These are phyloP conservation scores for Ganoderma sp. DNA, from an alignment of 1,284 basidiomycete species.

Conservation along the genomic window DNA sequence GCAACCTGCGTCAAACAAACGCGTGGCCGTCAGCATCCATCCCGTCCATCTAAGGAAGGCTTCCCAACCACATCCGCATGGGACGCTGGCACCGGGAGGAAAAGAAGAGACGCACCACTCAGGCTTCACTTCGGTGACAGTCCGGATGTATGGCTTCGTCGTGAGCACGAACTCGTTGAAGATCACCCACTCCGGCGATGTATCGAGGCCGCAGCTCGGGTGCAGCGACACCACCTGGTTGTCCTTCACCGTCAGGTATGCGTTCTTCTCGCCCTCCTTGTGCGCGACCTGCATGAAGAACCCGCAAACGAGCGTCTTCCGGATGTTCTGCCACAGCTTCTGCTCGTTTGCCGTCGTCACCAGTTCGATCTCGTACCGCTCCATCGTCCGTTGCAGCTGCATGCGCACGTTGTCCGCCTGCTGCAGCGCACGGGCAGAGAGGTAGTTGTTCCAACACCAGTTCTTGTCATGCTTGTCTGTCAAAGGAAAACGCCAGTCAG, in stretches of 20 bases:
- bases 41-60: neutral
- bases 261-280: slow-evolving; percentile 90
- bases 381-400: slow-evolving; percentile 93
- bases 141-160: slow-evolving; percentile 88
- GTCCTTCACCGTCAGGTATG: slow-evolving; percentile 91
- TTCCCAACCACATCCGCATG: neutral
- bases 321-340: slow-evolving; percentile 82
- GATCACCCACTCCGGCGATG: slow-evolving; percentile 95
- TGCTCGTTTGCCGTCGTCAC: slow-evolving; percentile 82
- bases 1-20: slow-evolving; percentile 58
- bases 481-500: slow-evolving; percentile 9
- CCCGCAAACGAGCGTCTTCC: slow-evolving; percentile 87
- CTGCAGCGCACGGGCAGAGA: slow-evolving; percentile 82
- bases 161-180: slow-evolving; percentile 99
- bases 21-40: neutral
- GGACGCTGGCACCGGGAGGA: neutral
- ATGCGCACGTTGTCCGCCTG: slow-evolving; percentile 97
- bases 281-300: slow-evolving; percentile 99
- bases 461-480: slow-evolving; percentile 77
- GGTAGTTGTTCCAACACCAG: slow-evolving; percentile 95
- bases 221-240: slow-evolving; percentile 93
- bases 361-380: slow-evolving; percentile 86
- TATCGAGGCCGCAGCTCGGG: slow-evolving; percentile 91
- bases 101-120: slow-evolving; percentile 73
- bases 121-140: slow-evolving; percentile 86